phyloP scores from a whole-genome alignment of 2,329 filamentous ascomycete species.

The Fusarium chuoi region DNA sequence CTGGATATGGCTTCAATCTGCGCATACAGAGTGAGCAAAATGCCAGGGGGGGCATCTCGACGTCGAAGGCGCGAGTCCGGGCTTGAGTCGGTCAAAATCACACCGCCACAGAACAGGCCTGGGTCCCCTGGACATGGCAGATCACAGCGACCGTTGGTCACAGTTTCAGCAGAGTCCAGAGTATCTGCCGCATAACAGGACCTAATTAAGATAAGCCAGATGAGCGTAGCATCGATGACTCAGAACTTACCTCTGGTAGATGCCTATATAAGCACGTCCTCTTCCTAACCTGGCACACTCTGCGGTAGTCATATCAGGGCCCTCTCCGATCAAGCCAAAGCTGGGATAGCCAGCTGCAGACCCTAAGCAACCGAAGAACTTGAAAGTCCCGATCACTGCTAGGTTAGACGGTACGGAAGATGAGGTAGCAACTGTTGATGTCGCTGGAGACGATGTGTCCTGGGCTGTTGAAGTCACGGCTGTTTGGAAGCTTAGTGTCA shows the following conservation, averaged over 20 bases:
- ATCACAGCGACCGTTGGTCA: neutral
- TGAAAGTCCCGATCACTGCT: conserved; percentile 6
- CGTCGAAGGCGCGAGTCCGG: neutral
- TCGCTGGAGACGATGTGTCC: neutral
- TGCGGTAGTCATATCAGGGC: neutral
- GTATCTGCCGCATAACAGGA: neutral
- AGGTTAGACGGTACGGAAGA: conserved; percentile 2
- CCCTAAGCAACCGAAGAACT: neutral
- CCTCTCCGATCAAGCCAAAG: neutral
- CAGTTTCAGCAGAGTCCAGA: neutral
- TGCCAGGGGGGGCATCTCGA: neutral
- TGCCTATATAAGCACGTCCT: neutral
- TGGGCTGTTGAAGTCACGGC: neutral
- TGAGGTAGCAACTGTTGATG: neutral
- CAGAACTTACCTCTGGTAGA: neutral
- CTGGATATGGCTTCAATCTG: neutral
- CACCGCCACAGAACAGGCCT: neutral
- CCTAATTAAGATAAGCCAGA: neutral
- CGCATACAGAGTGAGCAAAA: neutral
- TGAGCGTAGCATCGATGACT: neutral
- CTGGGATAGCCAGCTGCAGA: neutral
- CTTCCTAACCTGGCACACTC: neutral
- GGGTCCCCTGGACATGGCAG: neutral
- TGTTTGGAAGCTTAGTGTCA: neutral
- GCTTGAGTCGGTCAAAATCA: neutral